These are phyloP conservation scores for Colletotrichum spinosum DNA, from an alignment of 2,329 filamentous ascomycete species.

Conservation along the genomic window DNA sequence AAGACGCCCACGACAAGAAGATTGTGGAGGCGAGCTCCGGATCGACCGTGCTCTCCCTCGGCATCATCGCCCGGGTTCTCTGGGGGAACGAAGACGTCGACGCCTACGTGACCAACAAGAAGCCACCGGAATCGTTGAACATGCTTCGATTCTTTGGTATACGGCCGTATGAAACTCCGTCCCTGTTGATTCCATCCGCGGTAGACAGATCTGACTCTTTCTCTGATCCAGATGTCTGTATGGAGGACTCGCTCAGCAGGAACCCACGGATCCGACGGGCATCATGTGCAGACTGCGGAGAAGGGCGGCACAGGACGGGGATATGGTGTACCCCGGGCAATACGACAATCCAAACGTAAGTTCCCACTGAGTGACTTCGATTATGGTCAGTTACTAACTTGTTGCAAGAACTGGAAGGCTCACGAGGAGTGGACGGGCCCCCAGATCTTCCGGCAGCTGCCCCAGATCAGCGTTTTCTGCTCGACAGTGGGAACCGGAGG, in stretches of 20 bases:
- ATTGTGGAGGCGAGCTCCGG: slow-evolving; percentile 34
- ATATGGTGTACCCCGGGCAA: slow-evolving; percentile 47
- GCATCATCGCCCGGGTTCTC: slow-evolving; percentile 48
- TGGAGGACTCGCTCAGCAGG: slow-evolving; percentile 49
- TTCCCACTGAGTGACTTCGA: slow-evolving; percentile 3
- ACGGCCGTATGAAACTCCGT: background rate
- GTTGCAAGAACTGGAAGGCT: slow-evolving; percentile 38
- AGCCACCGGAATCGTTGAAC: slow-evolving; percentile 46
- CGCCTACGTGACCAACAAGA: slow-evolving; percentile 64
- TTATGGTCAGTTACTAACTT: background rate
- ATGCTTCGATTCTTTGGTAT: slow-evolving; percentile 49
- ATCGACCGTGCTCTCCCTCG: slow-evolving; percentile 34
- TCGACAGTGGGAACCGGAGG: slow-evolving; percentile 25
- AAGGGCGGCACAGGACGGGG: slow-evolving; percentile 42
- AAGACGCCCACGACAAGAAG: background rate
- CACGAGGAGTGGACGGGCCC: slow-evolving; percentile 39
- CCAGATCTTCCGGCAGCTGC: slow-evolving; percentile 19
- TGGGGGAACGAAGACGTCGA: slow-evolving; percentile 53
- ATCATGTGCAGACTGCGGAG: slow-evolving; percentile 45
- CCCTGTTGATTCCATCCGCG: too few relatives aligned
- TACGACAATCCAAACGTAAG: slow-evolving; percentile 49
- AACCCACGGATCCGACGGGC: slow-evolving; percentile 46
- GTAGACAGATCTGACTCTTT: too few relatives aligned
- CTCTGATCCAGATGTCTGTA: slow-evolving; percentile 43
- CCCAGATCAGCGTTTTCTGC: slow-evolving; percentile 25